These are phyloP conservation scores for Venturia effusa DNA, from an alignment of 2,329 filamentous ascomycete genomes.

Conservation along the genomic window DNA sequence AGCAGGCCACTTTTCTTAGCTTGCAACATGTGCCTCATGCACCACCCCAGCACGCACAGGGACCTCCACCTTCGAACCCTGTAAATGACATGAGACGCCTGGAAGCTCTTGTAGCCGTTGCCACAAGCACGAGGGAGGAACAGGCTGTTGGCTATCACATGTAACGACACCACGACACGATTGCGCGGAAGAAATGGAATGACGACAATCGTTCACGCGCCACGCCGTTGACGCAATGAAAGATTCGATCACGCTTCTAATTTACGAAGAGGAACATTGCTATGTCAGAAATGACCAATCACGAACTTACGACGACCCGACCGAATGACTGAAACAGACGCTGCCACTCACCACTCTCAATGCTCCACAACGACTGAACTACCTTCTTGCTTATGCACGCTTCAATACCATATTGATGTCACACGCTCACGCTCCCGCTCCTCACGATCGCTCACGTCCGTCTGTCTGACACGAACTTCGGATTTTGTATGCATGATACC, in stretches of 20 bases:
- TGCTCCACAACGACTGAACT: background rate
- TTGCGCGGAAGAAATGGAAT: background rate
- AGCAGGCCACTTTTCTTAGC: constrained; percentile 7
- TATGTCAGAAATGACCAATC: background rate
- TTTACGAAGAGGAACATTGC: background rate
- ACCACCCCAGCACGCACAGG: constrained; percentile 18
- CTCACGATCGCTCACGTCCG: background rate
- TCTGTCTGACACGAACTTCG: background rate
- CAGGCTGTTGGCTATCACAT: constrained; percentile 2
- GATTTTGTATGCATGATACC: constrained; percentile 1
- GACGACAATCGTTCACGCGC: background rate
- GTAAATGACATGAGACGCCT: constrained; percentile 44
- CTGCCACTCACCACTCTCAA: background rate
- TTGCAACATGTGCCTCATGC: constrained; percentile 7
- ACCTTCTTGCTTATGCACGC: background rate
- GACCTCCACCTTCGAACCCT: constrained; percentile 24
- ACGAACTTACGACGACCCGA: constrained; percentile 1
- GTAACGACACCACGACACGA: background rate
- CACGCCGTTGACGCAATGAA: background rate
- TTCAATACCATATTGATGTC: background rate
- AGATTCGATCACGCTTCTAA: background rate
- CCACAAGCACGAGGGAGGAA: constrained; percentile 28
- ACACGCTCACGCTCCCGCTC: background rate
- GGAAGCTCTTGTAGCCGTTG: constrained; percentile 54
- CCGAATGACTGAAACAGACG: background rate